Percentiles rank a stretch among this genome's conserved stretches.
Conservation (phyloP, 768 basidiomycete species). For the Coprinopsis marcescibilis region DNA sequence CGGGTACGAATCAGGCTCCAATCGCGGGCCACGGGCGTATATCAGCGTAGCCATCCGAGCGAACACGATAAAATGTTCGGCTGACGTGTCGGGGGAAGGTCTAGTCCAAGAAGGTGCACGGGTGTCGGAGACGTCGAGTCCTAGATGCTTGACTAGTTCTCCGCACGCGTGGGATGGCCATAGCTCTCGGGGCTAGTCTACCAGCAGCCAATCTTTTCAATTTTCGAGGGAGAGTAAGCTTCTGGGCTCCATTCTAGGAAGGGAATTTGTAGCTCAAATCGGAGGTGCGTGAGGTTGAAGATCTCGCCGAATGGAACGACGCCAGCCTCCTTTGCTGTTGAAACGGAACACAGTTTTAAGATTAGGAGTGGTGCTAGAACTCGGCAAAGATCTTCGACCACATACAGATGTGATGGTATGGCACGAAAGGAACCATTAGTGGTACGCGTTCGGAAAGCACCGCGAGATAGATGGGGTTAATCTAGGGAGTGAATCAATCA, state of each 20-base stretch:
- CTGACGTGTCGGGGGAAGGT: constrained; percentile 3
- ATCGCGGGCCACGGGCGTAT: background rate
- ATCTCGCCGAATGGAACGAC: constrained; percentile 11
- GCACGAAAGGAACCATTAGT: constrained; percentile 2
- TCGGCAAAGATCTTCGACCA: background rate
- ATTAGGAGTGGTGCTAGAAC: background rate
- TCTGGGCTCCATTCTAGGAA: constrained; percentile 5
- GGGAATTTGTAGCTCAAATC: background rate
- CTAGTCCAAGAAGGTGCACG: constrained; percentile 8
- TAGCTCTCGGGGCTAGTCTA: constrained; percentile 1
- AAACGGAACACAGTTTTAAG: background rate
- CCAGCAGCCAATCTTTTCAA: constrained; percentile 11
- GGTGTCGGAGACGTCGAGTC: too few relatives aligned
- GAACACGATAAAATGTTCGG: constrained; percentile 6
- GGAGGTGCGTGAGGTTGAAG: constrained; percentile 10
- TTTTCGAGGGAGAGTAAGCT: background rate
- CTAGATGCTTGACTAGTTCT: too few relatives aligned
- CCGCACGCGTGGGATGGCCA: background rate
- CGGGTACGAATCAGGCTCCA: constrained; percentile 1
- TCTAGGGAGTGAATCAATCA: background rate
- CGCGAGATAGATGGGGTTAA: constrained; percentile 3
- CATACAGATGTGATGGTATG: constrained; percentile 6
- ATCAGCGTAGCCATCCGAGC: constrained; percentile 5
- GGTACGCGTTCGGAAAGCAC: constrained; percentile 2
- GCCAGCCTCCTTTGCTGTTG: constrained; percentile 5